Evolutionary conservation across 257 asterid species (phyloP).

Genomic region (Verbena officinalis): DNA sequence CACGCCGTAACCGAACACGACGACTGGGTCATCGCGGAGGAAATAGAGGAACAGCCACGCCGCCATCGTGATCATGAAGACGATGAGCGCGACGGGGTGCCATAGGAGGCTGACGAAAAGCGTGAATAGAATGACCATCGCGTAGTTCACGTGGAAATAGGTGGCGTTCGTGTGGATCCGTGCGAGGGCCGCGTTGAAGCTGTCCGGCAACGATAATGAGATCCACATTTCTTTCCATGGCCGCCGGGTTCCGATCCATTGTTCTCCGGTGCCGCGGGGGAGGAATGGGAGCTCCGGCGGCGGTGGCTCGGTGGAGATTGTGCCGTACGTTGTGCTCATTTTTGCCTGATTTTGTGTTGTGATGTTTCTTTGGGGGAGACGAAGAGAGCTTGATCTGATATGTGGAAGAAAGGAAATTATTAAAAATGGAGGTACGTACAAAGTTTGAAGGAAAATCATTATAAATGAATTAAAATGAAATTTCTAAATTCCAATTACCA

Average conservation of each 20-base stretch:
- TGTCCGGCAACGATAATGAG: constrained; percentile 36
- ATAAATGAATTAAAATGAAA: too few relatives aligned
- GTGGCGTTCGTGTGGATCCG: constrained; percentile 40
- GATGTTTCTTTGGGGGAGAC: background rate
- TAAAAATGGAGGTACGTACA: background rate
- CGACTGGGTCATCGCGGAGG: constrained; percentile 40
- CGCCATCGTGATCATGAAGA: constrained; percentile 28
- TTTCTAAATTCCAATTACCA: too few relatives aligned
- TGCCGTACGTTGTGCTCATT: constrained; percentile 38
- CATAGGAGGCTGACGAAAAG: constrained; percentile 42
- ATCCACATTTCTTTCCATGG: constrained; percentile 48
- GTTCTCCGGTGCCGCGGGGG: constrained; percentile 11
- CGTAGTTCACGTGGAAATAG: constrained; percentile 49
- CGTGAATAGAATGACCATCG: constrained; percentile 32
- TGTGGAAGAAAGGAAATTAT: background rate
- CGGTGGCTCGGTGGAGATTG: constrained; percentile 35
- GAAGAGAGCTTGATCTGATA: constrained; percentile 2
- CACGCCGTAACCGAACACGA: constrained; percentile 36
- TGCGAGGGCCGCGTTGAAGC: constrained; percentile 30
- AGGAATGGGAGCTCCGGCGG: constrained; percentile 22
- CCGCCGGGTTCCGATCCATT: constrained; percentile 39
- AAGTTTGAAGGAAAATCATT: background rate
- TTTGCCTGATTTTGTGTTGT: background rate
- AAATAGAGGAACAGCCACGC: constrained; percentile 50
- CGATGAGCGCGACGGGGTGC: constrained; percentile 45